phyloP scores from a whole-genome alignment of 768 basidiomycete species.

The Sutorius australiensis region DNA sequence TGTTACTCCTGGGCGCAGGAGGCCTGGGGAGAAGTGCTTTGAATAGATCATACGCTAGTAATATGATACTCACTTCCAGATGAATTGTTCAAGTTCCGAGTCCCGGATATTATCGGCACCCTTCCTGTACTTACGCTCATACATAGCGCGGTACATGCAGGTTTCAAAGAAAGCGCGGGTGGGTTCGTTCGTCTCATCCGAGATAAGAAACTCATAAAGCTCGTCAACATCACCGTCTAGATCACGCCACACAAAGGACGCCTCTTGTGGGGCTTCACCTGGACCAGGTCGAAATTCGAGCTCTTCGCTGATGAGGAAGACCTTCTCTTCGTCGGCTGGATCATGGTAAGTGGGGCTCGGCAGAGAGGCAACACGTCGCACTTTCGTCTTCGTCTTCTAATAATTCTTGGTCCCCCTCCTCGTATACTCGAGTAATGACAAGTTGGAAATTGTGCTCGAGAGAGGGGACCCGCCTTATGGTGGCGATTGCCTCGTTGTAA shows the following conservation, averaged over 20 bases:
- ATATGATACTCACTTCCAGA: conserved; percentile 61
- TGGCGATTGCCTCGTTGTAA: conserved; percentile 93
- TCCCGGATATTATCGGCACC: conserved; percentile 68
- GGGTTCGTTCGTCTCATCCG: conserved; percentile 66
- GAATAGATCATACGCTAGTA: background rate
- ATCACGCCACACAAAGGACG: conserved; percentile 89
- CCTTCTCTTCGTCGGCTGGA: conserved; percentile 88
- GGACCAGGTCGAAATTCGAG: conserved; percentile 79
- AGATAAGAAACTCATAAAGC: conserved; percentile 87
- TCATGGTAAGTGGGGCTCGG: conserved; percentile 2
- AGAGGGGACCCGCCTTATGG: conserved; percentile 79
- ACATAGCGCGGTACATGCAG: conserved; percentile 95
- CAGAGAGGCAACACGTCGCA: conserved; percentile 32
- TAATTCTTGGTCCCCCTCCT: conserved; percentile 94
- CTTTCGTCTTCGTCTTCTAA: conserved; percentile 93
- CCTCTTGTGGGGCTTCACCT: conserved; percentile 68
- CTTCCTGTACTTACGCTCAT: conserved; percentile 82
- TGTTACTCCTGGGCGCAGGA: conserved; percentile 18
- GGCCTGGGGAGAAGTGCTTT: conserved; percentile 13
- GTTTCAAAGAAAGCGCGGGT: conserved; percentile 89
- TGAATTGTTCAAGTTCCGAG: conserved; percentile 71
- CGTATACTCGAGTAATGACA: conserved; percentile 93
- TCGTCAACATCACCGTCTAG: conserved; percentile 89
- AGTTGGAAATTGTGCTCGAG: conserved; percentile 83
- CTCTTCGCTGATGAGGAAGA: conserved; percentile 87